Evolutionary conservation across 768 basidiomycete species (phyloP), one percentile per base, ranked within the genome.

Genomic region (Suillus subluteus): DNA sequence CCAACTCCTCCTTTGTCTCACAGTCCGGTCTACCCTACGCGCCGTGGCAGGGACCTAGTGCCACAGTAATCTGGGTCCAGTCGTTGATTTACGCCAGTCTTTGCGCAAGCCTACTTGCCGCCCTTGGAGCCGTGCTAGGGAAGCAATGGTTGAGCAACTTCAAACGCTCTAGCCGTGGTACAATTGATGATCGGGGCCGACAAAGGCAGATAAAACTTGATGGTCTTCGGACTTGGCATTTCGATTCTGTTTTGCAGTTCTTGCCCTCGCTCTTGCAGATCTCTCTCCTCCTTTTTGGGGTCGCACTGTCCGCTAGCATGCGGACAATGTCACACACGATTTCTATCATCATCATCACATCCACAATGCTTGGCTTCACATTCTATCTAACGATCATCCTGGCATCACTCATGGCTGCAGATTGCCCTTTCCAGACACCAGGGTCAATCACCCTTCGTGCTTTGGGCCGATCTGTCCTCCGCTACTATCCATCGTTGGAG

Each of bases 81-180:
- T 50, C 63, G n/a, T 59, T 71, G 23, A 46, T 23, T 26, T 71
- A 71, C 26, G 66, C 67, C 16, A 71, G 70, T 55, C 66, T 71
- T 16, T 40, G 67, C 40, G 52, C 62, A 16, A 67, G 66, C 32
- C 50, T 71, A 26, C 66, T 71, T 23, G 70, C 70, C 1, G 70
- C 70, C 13, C 23, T 71, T 21, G 63, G 66, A 18, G 70, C 70
- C 1, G 58, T 68, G 23, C n/a, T 66, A 35, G 62, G 62, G 41
- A 65, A 65, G 50, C 66, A 67, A 41, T 66, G 66, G 66, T 9
- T 64, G 16, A 58, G 52, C 44, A 55, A 67, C 58, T 67, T 62
- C 56, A 65, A 58, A 16, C 66, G 46, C 30, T 48, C 58, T n/a
- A 41, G 52, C 21, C 32, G 66, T n/a, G 63, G 66, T 41, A 64